These are phyloP conservation scores for Gymnopus androsaceus DNA, from an alignment of 1,284 basidiomycete genomes.

Conservation along the genomic window DNA sequence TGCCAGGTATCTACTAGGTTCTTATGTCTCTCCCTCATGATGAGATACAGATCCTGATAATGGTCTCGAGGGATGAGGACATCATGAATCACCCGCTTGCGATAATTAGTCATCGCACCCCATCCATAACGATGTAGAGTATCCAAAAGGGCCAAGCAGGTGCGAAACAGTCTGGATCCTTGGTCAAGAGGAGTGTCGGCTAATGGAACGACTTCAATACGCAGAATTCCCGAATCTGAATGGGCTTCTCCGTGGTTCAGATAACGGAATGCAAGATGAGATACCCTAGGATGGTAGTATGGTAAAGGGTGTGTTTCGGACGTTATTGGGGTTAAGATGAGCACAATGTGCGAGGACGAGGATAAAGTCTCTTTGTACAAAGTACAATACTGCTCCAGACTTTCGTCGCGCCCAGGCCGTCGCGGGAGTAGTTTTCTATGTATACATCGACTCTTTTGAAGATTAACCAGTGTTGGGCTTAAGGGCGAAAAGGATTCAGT, in stretches of 20 bases:
- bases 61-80: slow-evolving; percentile 72
- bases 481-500: slow-evolving; percentile 29
- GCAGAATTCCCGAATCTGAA: slow-evolving; percentile 22
- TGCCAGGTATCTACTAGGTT: slow-evolving; percentile 74
- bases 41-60: slow-evolving; percentile 90
- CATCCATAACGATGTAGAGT: slow-evolving; percentile 84
- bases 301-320: slow-evolving; percentile 51
- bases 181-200: slow-evolving; percentile 51
- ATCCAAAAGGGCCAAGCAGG: slow-evolving; percentile 79
- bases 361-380: slow-evolving; percentile 43
- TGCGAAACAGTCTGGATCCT: slow-evolving; percentile 74
- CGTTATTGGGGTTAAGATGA: slow-evolving; percentile 67
- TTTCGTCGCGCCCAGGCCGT: slow-evolving; percentile 66
- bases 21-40: slow-evolving; percentile 83
- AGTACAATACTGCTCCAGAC: slow-evolving; percentile 76
- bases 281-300: slow-evolving; percentile 79
- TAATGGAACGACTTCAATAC: slow-evolving; percentile 60
- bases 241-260: slow-evolving; percentile 24
- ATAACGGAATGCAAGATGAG: slow-evolving; percentile 74
- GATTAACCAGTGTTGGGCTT: slow-evolving; percentile 44
- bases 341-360: slow-evolving; percentile 34
- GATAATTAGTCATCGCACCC: slow-evolving; percentile 79
- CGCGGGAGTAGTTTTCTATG: slow-evolving; percentile 69
- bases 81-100: slow-evolving; percentile 88
- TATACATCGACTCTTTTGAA: slow-evolving; percentile 46